Conservation (phyloP, 1,139 yeast genomes). For the Yamadazyma siamensis region DNA sequence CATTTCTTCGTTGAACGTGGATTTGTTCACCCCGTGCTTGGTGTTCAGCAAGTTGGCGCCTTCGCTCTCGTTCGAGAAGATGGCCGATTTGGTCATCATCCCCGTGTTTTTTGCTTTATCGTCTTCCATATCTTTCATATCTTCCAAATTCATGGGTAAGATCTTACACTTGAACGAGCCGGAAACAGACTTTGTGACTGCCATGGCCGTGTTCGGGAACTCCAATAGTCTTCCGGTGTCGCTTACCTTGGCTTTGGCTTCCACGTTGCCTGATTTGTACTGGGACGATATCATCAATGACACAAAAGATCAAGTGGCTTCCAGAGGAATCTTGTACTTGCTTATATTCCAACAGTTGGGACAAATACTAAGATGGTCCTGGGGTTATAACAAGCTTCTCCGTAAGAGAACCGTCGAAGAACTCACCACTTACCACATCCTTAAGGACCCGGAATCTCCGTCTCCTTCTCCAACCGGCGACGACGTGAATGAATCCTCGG, state of each 20-base stretch:
- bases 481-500: conserved; percentile 9
- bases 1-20: conserved; percentile 67
- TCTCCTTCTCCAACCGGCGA: not conserved
- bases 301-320: conserved; percentile 66
- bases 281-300: conserved; percentile 76
- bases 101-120: conserved; percentile 70
- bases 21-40: conserved; percentile 79
- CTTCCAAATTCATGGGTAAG: conserved; percentile 50
- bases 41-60: conserved; percentile 79
- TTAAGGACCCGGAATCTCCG: conserved; percentile 8
- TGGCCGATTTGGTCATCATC: conserved; percentile 66
- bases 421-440: conserved; percentile 25
- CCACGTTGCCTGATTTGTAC: conserved; percentile 64
- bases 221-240: conserved; percentile 81
- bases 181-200: conserved; percentile 77
- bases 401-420: conserved; percentile 48
- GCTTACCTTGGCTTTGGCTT: conserved; percentile 65
- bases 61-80: conserved; percentile 61
- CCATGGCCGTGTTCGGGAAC: conserved; percentile 87
- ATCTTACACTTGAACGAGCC: conserved; percentile 53
- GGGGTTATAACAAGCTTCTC: conserved; percentile 81
- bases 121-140: conserved; percentile 56
- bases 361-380: conserved; percentile 81
- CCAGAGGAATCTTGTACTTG: conserved; percentile 74
- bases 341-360: conserved; percentile 83